Conservation (phyloP, 306 rosid genomes). For the Fragaria vesca region DNA sequence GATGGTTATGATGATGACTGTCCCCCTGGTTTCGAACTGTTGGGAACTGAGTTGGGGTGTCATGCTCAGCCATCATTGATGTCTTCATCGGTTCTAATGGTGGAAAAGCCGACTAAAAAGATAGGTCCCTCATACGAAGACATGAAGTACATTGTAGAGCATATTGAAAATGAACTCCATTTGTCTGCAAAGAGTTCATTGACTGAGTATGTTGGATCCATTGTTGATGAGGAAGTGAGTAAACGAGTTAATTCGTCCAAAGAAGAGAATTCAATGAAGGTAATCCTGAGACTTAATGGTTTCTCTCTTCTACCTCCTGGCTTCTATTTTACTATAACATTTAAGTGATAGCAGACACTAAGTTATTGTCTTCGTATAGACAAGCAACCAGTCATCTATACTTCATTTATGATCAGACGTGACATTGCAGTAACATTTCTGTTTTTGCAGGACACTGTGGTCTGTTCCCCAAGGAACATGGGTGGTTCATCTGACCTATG, state of each 20-base stretch:
- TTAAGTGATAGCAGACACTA: background rate
- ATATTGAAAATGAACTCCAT: slow-evolving; percentile 70
- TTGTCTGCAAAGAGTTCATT: slow-evolving; percentile 55
- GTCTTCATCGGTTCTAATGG: slow-evolving; percentile 27
- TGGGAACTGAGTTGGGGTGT: slow-evolving; percentile 30
- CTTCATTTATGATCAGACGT: background rate
- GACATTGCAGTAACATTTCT: slow-evolving; percentile 25
- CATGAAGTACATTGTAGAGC: slow-evolving; percentile 48
- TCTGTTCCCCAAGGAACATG: slow-evolving; percentile 16
- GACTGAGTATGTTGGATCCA: slow-evolving; percentile 40
- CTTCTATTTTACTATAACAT: slow-evolving; percentile 12
- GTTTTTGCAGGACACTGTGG: slow-evolving; percentile 49
- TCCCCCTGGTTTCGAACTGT: slow-evolving; percentile 41
- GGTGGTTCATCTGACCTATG: slow-evolving; percentile 28
- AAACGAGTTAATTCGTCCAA: slow-evolving; percentile 30
- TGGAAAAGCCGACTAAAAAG: slow-evolving; percentile 31
- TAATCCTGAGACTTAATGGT: background rate
- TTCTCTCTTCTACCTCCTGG: background rate
- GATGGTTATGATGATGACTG: slow-evolving; percentile 38
- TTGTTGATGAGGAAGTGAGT: slow-evolving; percentile 56
- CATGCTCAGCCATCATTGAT: slow-evolving; percentile 28
- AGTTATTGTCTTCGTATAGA: background rate
- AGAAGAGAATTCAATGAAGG: slow-evolving; percentile 29
- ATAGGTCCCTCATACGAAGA: slow-evolving; percentile 34
- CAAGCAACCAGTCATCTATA: background rate